Evolutionary conservation across 2,329 filamentous ascomycete species (phyloP).

Genomic region (Colletotrichum shisoi): DNA sequence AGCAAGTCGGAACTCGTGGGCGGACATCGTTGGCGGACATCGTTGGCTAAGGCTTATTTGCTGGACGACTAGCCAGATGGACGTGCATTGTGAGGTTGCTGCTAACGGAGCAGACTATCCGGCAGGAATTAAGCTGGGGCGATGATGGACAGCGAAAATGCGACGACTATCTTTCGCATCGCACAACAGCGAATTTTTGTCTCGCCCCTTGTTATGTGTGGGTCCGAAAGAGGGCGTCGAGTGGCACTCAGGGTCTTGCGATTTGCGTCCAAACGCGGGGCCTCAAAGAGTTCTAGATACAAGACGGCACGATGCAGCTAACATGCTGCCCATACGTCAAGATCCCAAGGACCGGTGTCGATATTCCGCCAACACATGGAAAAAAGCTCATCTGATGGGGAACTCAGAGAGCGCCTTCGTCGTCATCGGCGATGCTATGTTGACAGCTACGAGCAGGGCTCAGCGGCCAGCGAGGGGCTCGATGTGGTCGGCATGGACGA

Average conservation of each 20-base stretch:
- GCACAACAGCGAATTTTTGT: constrained; percentile 14
- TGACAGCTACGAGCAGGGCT: not conserved
- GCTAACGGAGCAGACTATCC: constrained; percentile 18
- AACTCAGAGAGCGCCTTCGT: not conserved
- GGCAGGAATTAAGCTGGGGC: constrained; percentile 9
- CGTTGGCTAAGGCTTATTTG: constrained; percentile 14
- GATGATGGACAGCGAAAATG: not conserved
- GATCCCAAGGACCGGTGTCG: not conserved
- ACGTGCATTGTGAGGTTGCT: not conserved
- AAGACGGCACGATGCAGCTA: constrained; percentile 11
- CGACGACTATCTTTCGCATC: constrained; percentile 32
- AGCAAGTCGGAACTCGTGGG: not conserved
- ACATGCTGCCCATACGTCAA: constrained; percentile 1
- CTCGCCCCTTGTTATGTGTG: not conserved
- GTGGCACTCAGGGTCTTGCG: constrained; percentile 1
- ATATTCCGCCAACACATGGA: constrained; percentile 7
- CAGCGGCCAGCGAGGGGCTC: not conserved
- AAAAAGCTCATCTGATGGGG: not conserved
- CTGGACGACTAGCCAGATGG: not conserved
- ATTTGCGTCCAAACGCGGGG: constrained; percentile 7
- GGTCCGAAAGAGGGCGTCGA: constrained; percentile 2
- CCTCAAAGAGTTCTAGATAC: not conserved
- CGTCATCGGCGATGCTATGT: constrained; percentile 22
- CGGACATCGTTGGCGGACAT: not conserved
- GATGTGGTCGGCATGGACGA: constrained; percentile 2